These are phyloP conservation scores for Boletus nobilissimus DNA, from an alignment of 1,284 basidiomycete species.

Conservation along the genomic window DNA sequence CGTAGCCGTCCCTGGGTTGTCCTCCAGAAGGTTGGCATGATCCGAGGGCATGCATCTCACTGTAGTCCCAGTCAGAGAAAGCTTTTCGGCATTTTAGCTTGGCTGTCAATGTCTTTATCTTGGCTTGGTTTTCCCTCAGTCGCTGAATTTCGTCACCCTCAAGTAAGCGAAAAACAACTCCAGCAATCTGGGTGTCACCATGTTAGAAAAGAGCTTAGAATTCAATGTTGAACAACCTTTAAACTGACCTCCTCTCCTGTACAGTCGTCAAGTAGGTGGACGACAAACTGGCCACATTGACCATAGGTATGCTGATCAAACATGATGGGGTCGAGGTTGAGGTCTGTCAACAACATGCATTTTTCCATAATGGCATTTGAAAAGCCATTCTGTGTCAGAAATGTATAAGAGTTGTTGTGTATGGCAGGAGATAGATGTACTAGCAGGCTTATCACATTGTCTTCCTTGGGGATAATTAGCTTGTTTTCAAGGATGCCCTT, in stretches of 20 bases:
- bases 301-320: not conserved
- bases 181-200: not conserved
- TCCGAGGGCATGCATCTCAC: not conserved
- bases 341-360: not conserved
- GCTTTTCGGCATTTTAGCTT: conserved; percentile 1
- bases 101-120: not conserved
- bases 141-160: fast-evolving
- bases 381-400: not conserved
- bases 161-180: not conserved
- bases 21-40: not conserved
- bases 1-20: too few species aligned
- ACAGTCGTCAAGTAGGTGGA: not conserved
- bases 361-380: not conserved
- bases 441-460: not conserved
- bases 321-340: not conserved
- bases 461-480: not conserved
- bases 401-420: not conserved
- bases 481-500: not conserved
- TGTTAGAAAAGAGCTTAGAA: not conserved
- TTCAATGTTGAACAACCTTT: not conserved
- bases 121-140: conserved; percentile 1
- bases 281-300: not conserved
- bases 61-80: not conserved
- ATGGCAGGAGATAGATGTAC: too few species aligned
- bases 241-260: not conserved